Evolutionary conservation across 202 grass and related monocot genomes (phyloP).

Genomic region (Carex sylvatica): DNA sequence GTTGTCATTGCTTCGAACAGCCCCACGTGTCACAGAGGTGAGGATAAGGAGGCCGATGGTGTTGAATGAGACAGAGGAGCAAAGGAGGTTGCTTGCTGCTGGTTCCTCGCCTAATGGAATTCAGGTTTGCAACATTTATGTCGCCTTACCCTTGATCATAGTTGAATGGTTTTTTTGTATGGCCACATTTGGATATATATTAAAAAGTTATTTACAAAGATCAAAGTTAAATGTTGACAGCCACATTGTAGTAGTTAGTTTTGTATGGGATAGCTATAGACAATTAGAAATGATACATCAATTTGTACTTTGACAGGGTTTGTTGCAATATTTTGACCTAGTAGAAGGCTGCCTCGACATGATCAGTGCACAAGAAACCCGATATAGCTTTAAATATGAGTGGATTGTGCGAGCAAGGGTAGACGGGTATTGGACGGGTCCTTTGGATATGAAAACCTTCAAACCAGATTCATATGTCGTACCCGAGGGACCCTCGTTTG

Average conservation of each 20-base stretch:
- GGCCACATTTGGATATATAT: no score
- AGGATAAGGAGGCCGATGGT: no score
- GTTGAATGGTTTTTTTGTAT: no score
- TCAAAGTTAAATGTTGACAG: no score
- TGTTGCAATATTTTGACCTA: slow-evolving; percentile 71
- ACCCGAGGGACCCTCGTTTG: slow-evolving; percentile 48
- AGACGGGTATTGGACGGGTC: slow-evolving; percentile 63
- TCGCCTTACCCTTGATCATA: no score
- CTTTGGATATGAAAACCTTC: slow-evolving; percentile 17
- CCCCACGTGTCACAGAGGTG: no score
- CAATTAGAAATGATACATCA: neutral
- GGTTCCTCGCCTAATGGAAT: slow-evolving; percentile 58
- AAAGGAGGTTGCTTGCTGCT: slow-evolving; percentile 46
- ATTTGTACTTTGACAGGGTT: slow-evolving; percentile 37
- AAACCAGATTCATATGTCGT: slow-evolving; percentile 38
- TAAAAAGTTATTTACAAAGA: no score
- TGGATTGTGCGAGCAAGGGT: slow-evolving; percentile 66
- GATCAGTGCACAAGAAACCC: slow-evolving; percentile 42
- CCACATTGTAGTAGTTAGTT: neutral
- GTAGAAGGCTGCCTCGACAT: slow-evolving; percentile 81
- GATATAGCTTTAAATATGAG: slow-evolving; percentile 55
- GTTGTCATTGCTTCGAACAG: slow-evolving; percentile 16
- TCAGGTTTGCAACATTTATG: slow-evolving; percentile 37
- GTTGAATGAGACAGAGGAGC: slow-evolving; percentile 19
- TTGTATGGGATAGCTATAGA: neutral